Evolutionary conservation across 2,329 filamentous ascomycete species (phyloP).

Genomic region (Penicillium psychrosexuale): DNA sequence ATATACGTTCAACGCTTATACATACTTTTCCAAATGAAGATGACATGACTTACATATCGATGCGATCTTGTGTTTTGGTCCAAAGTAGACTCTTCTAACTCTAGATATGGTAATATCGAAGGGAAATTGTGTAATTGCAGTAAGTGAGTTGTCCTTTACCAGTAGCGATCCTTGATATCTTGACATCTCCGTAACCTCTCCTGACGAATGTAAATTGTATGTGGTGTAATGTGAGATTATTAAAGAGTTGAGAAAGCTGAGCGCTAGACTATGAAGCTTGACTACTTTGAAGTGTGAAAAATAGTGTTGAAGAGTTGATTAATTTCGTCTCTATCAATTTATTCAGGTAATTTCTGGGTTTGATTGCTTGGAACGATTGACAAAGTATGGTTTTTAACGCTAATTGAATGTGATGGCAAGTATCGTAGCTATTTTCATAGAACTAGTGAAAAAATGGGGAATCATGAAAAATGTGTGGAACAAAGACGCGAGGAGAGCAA

Average conservation of each 20-base stretch:
- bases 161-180: not conserved
- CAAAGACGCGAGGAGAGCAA: not conserved
- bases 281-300: not conserved
- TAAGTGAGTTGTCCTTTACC: not conserved
- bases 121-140: too few relatives aligned
- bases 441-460: constrained; percentile 11
- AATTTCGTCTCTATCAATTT: not conserved
- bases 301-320: not conserved
- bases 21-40: not conserved
- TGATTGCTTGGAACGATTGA: not conserved
- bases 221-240: too few relatives aligned
- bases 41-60: not conserved
- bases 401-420: constrained; percentile 1
- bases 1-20: not conserved
- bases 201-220: too few relatives aligned
- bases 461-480: constrained; percentile 10
- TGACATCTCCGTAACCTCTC: not conserved
- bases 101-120: too few relatives aligned
- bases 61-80: not conserved
- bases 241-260: too few relatives aligned
- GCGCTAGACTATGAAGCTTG: too few relatives aligned
- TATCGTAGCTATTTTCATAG: not conserved
- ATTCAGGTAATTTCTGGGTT: not conserved
- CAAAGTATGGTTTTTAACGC: constrained; percentile 1
- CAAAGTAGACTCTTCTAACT: not conserved